Conservation (phyloP, 441 rosid species). For the Erodium moschatum region DNA sequence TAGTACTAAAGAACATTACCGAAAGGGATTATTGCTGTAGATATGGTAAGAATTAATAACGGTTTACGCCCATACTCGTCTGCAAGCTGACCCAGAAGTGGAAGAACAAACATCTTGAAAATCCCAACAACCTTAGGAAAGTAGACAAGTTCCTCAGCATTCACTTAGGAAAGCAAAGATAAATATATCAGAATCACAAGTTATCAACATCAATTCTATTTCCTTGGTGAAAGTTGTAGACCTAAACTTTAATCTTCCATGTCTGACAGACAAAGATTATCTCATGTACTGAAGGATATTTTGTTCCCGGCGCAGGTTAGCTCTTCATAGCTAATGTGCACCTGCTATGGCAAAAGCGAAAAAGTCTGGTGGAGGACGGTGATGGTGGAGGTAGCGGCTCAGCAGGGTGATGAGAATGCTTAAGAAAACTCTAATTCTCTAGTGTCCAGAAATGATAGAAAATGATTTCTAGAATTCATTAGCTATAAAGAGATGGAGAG, state of each 20-base stretch:
- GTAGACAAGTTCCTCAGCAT: background rate
- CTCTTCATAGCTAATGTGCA: no score
- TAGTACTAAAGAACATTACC: background rate
- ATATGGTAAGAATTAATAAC: constrained; percentile 36
- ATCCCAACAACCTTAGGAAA: constrained; percentile 40
- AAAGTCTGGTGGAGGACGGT: no score
- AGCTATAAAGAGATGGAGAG: no score
- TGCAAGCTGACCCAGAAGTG: constrained; percentile 51
- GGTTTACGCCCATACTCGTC: constrained; percentile 52
- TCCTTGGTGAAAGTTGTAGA: background rate
- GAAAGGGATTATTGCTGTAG: constrained; percentile 23
- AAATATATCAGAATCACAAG: background rate
- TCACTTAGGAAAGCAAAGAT: background rate
- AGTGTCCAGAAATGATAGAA: background rate
- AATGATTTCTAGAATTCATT: background rate
- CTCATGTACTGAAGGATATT: no score
- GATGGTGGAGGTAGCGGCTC: no score
- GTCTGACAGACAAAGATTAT: background rate
- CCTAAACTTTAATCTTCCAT: background rate
- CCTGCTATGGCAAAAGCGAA: no score
- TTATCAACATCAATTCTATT: background rate
- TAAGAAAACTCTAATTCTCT: no score
- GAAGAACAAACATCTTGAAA: constrained; percentile 52
- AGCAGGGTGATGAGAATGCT: no score
- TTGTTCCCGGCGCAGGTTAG: no score